Percentiles rank a stretch among this genome's conserved stretches.
phyloP scores from a whole-genome alignment of 2,329 filamentous ascomycete species.

The Alternaria hordeiaustralica region DNA sequence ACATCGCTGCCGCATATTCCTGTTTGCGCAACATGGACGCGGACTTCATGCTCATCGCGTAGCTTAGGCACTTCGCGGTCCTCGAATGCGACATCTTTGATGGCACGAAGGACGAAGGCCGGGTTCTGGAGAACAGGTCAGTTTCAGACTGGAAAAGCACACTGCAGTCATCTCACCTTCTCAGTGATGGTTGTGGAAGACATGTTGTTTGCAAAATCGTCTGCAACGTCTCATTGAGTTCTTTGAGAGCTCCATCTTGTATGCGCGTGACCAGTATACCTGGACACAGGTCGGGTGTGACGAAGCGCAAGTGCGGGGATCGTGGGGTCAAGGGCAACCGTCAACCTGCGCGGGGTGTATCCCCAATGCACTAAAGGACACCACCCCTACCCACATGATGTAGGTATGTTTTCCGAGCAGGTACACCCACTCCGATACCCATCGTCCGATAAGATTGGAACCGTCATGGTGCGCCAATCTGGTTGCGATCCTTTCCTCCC shows the following conservation, averaged over 20 bases:
- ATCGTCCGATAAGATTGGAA: not conserved
- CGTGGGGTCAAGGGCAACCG: slow-evolving; percentile 5
- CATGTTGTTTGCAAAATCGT: not conserved
- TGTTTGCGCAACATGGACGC: slow-evolving; percentile 79
- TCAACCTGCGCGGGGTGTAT: slow-evolving; percentile 3
- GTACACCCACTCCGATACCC: not conserved
- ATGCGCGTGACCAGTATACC: not conserved
- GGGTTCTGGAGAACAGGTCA: slow-evolving; percentile 42
- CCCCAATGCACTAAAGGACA: slow-evolving; percentile 26
- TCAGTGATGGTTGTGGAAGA: not conserved
- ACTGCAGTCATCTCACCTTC: not conserved
- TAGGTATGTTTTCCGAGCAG: not conserved
- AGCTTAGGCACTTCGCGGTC: slow-evolving; percentile 49
- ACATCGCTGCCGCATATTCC: slow-evolving; percentile 77
- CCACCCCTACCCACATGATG: not conserved
- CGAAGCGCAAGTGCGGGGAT: not conserved
- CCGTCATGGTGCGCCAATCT: not conserved
- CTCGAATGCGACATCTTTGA: slow-evolving; percentile 56
- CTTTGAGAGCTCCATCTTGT: not conserved
- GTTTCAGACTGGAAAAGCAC: not conserved
- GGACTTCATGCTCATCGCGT: slow-evolving; percentile 61
- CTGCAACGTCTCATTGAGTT: not conserved
- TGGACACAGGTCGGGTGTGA: not conserved
- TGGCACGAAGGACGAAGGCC: slow-evolving; percentile 56
- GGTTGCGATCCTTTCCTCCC: not conserved